Base-by-base conservation (phyloP, 352 stramenopile genomes). In the Blastocystis sp. region DNA sequence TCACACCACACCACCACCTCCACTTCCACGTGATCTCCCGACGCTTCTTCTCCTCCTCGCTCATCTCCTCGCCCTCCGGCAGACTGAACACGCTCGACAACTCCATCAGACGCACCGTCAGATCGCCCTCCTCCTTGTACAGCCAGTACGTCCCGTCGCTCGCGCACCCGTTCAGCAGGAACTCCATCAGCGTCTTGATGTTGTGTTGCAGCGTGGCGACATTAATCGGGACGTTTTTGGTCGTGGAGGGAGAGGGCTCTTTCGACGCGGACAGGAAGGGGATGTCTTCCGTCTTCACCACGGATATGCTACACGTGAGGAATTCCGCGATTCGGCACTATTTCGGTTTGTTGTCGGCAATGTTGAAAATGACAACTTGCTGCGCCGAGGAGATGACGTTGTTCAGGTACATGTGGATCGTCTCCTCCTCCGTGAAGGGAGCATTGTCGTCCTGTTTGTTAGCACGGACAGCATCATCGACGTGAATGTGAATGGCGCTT, bases 321-420 rank as follows among this genome's bases (percentile, higher is more conserved):
- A 21, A 31, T 13, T 6, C 24, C 45, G 0, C 16, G 66, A 66
- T 41, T 41, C 3, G 31, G 21, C 13, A 81, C 71, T 81, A 81
- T 81, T 81, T 63, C 31, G 71, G 71, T 21, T 31, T 66, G 3
- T 63, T 39, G 24, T 81, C 2, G 26, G n/a, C 71, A 41, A 81
- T 63, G 59, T 81, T 81, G 39, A 66, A 81, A 26, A 81, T 81
- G 21, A 66, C 37, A 3, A 81, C 71, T 63, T 81, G 71, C n/a
- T 63, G 6, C 1, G 37, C 71, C 4, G 71, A 81, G 21, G 71
- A 59, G 35, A 81, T 67, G 3, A 37, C 6, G 55, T 37, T 81
- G 59, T 81, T 81, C 45, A 81, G 31, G 55, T 81, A 81, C 12
- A 81, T n/a, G 21, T 66, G 39, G 0, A 81, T 24, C 12, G 71